Evolutionary conservation across 2,329 filamentous ascomycete species (phyloP).

Genomic region (Cordyceps fumosorosea): DNA sequence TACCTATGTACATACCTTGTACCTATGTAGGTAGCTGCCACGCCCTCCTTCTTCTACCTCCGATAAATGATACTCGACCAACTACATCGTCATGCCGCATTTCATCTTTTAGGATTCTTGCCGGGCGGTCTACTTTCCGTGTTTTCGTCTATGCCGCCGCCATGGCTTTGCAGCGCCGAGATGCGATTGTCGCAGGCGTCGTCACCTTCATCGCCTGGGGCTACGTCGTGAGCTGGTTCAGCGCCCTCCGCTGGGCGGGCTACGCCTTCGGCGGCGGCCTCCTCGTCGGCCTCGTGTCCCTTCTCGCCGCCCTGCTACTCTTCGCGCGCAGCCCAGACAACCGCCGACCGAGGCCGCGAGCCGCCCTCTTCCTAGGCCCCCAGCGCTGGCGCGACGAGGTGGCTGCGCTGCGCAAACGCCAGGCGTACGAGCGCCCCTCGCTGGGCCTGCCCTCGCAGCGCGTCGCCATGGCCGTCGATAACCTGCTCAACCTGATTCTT

Average conservation of each 20-base stretch:
- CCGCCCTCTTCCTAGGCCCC: conserved; percentile 54
- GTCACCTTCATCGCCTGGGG: conserved; percentile 82
- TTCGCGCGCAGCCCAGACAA: conserved; percentile 49
- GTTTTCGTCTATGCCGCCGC: conserved; percentile 22
- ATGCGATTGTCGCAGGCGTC: conserved; percentile 62
- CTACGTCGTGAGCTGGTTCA: conserved; percentile 74
- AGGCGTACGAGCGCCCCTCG: conserved; percentile 59
- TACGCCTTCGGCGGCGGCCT: conserved; percentile 74
- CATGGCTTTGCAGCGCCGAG: conserved; percentile 68
- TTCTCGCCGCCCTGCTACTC: conserved; percentile 34
- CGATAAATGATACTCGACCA: background rate
- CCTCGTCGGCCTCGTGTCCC: conserved; percentile 47
- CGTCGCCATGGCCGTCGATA: conserved; percentile 74
- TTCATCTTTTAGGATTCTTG: background rate
- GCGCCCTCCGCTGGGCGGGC: conserved; percentile 73
- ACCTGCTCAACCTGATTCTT: conserved; percentile 67
- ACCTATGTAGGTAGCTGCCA: background rate
- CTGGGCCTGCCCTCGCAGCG: conserved; percentile 70
- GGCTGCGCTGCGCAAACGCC: conserved; percentile 56
- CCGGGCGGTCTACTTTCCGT: background rate
- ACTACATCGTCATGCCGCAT: background rate
- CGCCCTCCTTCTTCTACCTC: background rate
- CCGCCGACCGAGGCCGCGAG: conserved; percentile 35
- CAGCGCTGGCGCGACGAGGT: conserved; percentile 65
- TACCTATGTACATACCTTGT: background rate